phyloP scores from a whole-genome alignment of 164 flowering plant genomes.

The Platanus orientalis region DNA sequence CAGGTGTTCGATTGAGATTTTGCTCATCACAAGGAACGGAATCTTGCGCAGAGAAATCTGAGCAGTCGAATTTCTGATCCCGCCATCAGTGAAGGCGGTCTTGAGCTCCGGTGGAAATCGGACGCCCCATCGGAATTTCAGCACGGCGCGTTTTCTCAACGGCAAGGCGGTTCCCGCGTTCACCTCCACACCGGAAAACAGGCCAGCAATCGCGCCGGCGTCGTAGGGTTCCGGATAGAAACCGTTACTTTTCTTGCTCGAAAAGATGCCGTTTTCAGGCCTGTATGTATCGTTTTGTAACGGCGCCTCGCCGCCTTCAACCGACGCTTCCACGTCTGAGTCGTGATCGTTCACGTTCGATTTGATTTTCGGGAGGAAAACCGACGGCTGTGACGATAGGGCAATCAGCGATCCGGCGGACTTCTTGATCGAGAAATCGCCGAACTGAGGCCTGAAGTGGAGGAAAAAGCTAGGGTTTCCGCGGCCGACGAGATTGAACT shows the following conservation, averaged over 20 bases:
- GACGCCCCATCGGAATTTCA: neutral
- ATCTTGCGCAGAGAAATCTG: too few species aligned
- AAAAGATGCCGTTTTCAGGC: too few species aligned
- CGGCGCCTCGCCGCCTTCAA: neutral
- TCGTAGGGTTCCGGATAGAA: too few species aligned
- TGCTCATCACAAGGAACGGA: constrained; percentile 59
- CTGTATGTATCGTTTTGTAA: too few species aligned
- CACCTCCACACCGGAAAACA: neutral
- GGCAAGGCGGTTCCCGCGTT: neutral
- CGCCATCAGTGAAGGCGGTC: too few species aligned
- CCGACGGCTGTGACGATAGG: too few species aligned
- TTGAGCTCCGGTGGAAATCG: neutral
- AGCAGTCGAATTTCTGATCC: too few species aligned
- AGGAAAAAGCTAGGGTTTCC: neutral
- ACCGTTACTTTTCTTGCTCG: too few species aligned
- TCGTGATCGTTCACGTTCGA: neutral
- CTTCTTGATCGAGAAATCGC: neutral
- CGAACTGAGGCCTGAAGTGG: neutral
- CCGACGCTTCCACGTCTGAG: neutral
- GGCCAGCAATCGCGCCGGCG: too few species aligned
- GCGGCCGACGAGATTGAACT: neutral
- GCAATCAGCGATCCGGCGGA: neutral
- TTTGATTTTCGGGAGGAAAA: neutral
- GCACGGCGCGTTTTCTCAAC: neutral
- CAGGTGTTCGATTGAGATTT: constrained; percentile 64